Conservation (phyloP, 1,139 yeast genomes). For the Taphrina deformans region DNA sequence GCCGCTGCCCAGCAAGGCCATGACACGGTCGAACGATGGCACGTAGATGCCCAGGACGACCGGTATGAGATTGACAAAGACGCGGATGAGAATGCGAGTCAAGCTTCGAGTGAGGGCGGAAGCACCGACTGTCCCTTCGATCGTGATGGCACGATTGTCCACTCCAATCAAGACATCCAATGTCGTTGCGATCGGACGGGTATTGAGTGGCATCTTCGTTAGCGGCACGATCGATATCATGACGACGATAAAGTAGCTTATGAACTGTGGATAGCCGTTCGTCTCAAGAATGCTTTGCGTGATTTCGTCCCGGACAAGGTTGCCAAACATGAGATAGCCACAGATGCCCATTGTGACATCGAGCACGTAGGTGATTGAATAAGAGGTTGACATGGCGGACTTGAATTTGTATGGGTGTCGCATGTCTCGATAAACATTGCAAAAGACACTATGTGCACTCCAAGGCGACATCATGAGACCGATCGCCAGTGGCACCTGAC, state of each 20-base stretch:
- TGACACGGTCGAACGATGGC: slow-evolving; percentile 77
- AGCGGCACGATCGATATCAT: slow-evolving; percentile 79
- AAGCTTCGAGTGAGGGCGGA: slow-evolving; percentile 24
- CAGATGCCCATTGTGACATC: slow-evolving; percentile 75
- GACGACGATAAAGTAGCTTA: slow-evolving; percentile 63
- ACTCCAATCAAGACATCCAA: slow-evolving; percentile 53
- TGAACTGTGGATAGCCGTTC: slow-evolving; percentile 69
- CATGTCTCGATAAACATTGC: slow-evolving; percentile 78
- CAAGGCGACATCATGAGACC: slow-evolving; percentile 84
- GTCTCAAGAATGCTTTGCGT: slow-evolving; percentile 73
- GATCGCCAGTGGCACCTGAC: slow-evolving; percentile 58
- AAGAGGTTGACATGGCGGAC: slow-evolving; percentile 57
- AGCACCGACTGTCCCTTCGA: slow-evolving; percentile 17
- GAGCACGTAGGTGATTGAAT: slow-evolving; percentile 65
- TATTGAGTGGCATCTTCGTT: slow-evolving; percentile 83
- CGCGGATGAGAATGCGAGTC: slow-evolving; percentile 43
- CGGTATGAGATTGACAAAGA: slow-evolving; percentile 50
- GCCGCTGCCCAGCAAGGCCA: slow-evolving; percentile 80
- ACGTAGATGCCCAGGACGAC: slow-evolving; percentile 60
- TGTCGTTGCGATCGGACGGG: slow-evolving; percentile 81
- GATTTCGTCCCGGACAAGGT: slow-evolving; percentile 70
- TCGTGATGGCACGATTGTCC: slow-evolving; percentile 36
- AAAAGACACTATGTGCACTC: slow-evolving; percentile 89
- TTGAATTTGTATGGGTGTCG: slow-evolving; percentile 64
- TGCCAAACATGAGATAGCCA: slow-evolving; percentile 89